Evolutionary conservation across 257 asterid species (phyloP).

Genomic region (Haberlea rhodopensis): DNA sequence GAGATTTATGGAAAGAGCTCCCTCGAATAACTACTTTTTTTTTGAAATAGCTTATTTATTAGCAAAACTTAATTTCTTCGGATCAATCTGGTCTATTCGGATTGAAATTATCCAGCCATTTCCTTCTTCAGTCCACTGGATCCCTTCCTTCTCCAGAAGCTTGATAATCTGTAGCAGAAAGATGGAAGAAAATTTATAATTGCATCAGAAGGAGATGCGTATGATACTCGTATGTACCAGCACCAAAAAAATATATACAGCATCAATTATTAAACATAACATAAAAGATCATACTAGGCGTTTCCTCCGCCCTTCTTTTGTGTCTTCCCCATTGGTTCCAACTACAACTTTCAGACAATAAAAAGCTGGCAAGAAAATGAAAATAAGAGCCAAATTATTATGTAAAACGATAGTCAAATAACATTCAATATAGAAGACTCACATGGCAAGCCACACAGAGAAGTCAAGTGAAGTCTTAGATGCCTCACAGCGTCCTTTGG

Average conservation of each 20-base stretch:
- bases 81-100: constrained; percentile 48
- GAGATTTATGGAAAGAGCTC: no score
- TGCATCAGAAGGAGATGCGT: not conserved
- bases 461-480: constrained; percentile 44
- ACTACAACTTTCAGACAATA: constrained; percentile 48
- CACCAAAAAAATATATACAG: no score
- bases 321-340: constrained; percentile 46
- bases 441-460: constrained; percentile 59
- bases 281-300: constrained; percentile 51
- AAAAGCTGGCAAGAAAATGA: constrained; percentile 44
- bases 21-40: no score
- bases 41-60: constrained; percentile 20
- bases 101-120: constrained; percentile 51
- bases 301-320: constrained; percentile 53
- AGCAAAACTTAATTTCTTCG: constrained; percentile 49
- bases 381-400: constrained; percentile 22
- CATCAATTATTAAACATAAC: constrained; percentile 2
- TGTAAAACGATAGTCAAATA: constrained; percentile 10
- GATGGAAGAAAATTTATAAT: not conserved
- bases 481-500: constrained; percentile 59
- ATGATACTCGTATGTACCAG: no score
- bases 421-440: constrained; percentile 29
- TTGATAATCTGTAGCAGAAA: constrained; percentile 49
- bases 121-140: constrained; percentile 75
- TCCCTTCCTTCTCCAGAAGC: constrained; percentile 58